Evolutionary conservation across 2,329 filamentous ascomycete species (phyloP).

Genomic region (Fusarium anguioides): DNA sequence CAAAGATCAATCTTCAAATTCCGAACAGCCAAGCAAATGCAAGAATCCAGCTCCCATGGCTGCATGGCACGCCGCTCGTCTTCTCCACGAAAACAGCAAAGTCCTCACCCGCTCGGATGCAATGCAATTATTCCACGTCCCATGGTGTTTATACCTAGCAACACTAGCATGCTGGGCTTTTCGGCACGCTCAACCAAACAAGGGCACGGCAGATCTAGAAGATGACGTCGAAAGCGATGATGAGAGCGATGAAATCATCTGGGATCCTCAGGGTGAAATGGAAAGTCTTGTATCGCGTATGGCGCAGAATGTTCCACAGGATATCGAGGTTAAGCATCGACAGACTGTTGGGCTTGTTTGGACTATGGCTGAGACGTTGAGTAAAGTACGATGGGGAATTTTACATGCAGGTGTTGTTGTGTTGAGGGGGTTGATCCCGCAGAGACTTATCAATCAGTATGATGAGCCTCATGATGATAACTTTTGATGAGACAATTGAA

Average conservation of each 20-base stretch:
- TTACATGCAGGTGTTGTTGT: conserved; percentile 71
- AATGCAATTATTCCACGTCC: conserved; percentile 8
- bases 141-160: conserved; percentile 5
- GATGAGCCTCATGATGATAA: background rate
- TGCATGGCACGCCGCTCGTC: background rate
- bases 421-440: conserved; percentile 52
- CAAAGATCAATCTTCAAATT: background rate
- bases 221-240: background rate
- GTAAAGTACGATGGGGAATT: conserved; percentile 70
- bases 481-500: background rate
- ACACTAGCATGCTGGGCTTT: conserved; percentile 1
- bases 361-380: conserved; percentile 65
- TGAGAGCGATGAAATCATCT: background rate
- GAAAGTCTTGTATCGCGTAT: background rate
- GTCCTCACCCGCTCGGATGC: conserved; percentile 1
- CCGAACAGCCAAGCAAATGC: background rate
- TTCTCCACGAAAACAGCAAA: conserved; percentile 3
- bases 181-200: background rate
- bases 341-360: conserved; percentile 60
- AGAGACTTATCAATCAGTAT: conserved; percentile 14
- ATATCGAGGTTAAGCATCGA: background rate
- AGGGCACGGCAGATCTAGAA: background rate
- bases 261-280: conserved; percentile 1
- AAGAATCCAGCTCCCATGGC: background rate
- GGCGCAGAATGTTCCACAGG: background rate